Base-by-base conservation (phyloP, 371 early-diverging fungal genomes). In the Mortierella sp. region DNA sequence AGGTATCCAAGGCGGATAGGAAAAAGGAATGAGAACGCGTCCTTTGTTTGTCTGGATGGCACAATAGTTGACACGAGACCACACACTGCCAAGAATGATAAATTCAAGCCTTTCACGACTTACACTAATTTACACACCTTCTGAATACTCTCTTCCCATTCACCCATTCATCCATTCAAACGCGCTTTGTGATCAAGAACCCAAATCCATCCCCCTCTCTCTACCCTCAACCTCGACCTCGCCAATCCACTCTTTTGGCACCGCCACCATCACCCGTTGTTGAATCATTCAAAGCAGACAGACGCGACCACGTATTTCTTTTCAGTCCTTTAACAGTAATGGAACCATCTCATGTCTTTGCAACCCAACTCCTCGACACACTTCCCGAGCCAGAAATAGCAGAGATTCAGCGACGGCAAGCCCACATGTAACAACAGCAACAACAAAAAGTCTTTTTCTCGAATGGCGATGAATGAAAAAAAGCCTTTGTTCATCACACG, bases 391-490 rank as follows among this genome's bases (percentile, higher is more conserved):
- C 77, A 34, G 82, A 82, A 50, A 77, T 82, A 24, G 8, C 68
- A 11, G 82, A 82, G 74, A 82, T 82, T 61, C 78, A 82, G 26
- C 74, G 65, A 22, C 74, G 73, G 0, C 82, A 82, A 66, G 64
- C 39, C 43, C 74, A 82, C 22, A 82, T 82, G 78, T 77, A 82
- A 68, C 26, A 4, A 47, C 40, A 34, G 10, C 50, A 0, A 31
- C 68, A 48, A 34, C 19, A 63, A 26, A 50, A 41, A 13, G 37
- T 13, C 29, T 40, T 26, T 19, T 16, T 29, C 34, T 24, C 8
- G 26, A 19, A 24, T 19, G 14, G 22, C 11, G 14, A 19, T 16
- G 3, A 4, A 14, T 19, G 22, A 11, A 22, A 10, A 47, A 47
- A 45, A 45, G 16, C 45, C 11, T 16, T 14, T 2, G 16, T 16